These are phyloP conservation scores for Pyrenophora graminea DNA, from an alignment of 2,329 filamentous ascomycete genomes.

Conservation along the genomic window DNA sequence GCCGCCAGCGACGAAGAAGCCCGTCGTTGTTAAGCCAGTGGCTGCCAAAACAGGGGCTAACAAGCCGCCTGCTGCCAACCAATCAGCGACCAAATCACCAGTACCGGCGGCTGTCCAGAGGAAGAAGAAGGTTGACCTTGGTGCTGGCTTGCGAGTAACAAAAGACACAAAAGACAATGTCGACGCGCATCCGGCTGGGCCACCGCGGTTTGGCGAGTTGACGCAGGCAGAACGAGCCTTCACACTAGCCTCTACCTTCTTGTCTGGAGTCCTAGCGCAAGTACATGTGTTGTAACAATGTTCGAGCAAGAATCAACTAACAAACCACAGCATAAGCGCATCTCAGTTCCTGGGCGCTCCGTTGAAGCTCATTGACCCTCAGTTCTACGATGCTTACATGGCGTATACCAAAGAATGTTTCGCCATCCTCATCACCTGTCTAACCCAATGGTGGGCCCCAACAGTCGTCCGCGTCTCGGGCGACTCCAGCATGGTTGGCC, in stretches of 20 bases:
- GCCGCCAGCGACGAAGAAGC: constrained; percentile 35
- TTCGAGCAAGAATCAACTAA: constrained; percentile 15
- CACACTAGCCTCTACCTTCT: constrained; percentile 55
- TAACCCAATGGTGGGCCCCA: constrained; percentile 87
- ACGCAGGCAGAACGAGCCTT: constrained; percentile 56
- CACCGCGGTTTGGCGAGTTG: constrained; percentile 52
- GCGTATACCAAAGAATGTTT: constrained; percentile 84
- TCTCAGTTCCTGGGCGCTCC: constrained; percentile 78
- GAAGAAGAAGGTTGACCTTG: constrained; percentile 44
- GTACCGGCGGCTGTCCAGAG: constrained; percentile 32
- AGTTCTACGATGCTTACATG: constrained; percentile 85
- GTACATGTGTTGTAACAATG: constrained; percentile 7
- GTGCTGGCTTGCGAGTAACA: constrained; percentile 51
- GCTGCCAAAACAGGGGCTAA: constrained; percentile 2
- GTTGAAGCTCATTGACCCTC: constrained; percentile 74
- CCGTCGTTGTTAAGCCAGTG: constrained; percentile 5
- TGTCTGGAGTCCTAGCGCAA: constrained; percentile 55
- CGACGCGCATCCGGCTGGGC: constrained; percentile 50
- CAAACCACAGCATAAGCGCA: constrained; percentile 53
- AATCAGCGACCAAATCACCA: constrained; percentile 20
- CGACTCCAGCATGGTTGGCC: constrained; percentile 75
- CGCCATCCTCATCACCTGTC: constrained; percentile 74
- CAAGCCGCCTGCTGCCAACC: constrained; percentile 2
- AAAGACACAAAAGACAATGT: constrained; percentile 49
- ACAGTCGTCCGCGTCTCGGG: constrained; percentile 82